Base-by-base conservation (phyloP, 805 yeast species). In the Lachancea cidri region DNA sequence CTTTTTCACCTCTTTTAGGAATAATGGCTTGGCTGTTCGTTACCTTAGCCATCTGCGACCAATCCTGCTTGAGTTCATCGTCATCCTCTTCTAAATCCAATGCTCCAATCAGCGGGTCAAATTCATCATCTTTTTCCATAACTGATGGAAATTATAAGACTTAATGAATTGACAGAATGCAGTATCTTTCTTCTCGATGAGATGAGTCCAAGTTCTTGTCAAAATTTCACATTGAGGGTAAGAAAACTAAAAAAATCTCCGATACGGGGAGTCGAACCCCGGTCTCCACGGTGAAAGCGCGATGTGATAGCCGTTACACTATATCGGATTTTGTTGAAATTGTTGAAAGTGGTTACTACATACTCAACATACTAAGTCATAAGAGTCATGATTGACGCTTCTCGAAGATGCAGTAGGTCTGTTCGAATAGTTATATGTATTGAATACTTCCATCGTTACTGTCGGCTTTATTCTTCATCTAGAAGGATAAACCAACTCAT, bases 1-100 rank as follows among this genome's bases (percentile, higher is more conserved):
- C 95, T 57, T 89, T 89, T 43, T 79, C 88, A 2, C 96, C 95
- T 45, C 91, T 66, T 49, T 79, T 83, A 2, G 89, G 89, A 1
- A 81, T 42, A 25, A 45, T 29, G 2, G 53, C 44, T 2, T 43
- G 38, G n/a, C 49, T 48, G 8, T 49, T 53, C 22, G 56, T 43
- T 9, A 65, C 34, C 37, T 54, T 55, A 4, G 62, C 54, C 35
- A 69, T 44, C 45, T 62, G 56, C 8, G 72, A 64, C 85, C 85
- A 79, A 46, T 79, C 82, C 46, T 72, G 79, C 4, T 64, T 52
- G 33, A 67, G 71, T 33, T 75, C 82, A 35, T 67, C 73, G 6
- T 64, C 68, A 15, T 64, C 69, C 4, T 41, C 50, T 29, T 53
- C 60, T 9, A 48, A 43, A 41, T 53, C 54, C 8, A 29, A 16